Base-by-base conservation (phyloP, 495 filamentous ascomycete species). In the Lentithecium fluviatile region DNA sequence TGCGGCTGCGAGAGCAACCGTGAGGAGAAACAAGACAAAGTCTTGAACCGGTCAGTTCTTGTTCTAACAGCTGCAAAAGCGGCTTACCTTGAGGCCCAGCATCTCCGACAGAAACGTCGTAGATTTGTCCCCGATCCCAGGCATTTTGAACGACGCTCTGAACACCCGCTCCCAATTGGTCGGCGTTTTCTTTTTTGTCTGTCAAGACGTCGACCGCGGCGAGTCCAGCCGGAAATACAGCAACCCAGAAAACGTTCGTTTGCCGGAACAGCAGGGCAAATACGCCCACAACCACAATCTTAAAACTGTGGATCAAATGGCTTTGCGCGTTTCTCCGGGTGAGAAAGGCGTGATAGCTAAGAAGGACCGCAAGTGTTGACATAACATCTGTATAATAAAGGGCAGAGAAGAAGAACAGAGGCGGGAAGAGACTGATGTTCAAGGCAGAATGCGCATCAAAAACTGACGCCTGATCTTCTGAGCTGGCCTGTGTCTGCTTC, bases 221-320 rank as follows among this genome's bases (percentile, higher is more conserved):
- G 24, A 93, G 62, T 15, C 85, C 91, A 57, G 91, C 90, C 57
- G 95, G 81, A 70, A 94, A 97, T 0, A 91, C 75, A 1, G 89
- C 84, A 1, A 92, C 88, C 94, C 94, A 98, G 71, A 97, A 91
- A 59, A 97, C 88, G 68, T 98, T 98, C 11, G 94, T 98, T 74
- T 98, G 94, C 29, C 94, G 77, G 76, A 93, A 91, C 17, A 81
- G 75, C 36, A 98, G 76, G 29, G 89, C 81, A 2, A 78, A 58
- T 12, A 88, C 61, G 0, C 88, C 88, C 21, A 78, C 51, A 0
- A 82, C 42, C 37, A 21, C 10, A 58, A 15, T 19, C 19, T 7
- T 20, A 13, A 24, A 11, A 19, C 17, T 5, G 19, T 13, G 21
- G 26, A 43, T 32, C 29, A 32, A 10, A 32, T 32, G 29, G 10